Conservation (phyloP, 1,139 yeast species). For the Kodamaea sp. region DNA sequence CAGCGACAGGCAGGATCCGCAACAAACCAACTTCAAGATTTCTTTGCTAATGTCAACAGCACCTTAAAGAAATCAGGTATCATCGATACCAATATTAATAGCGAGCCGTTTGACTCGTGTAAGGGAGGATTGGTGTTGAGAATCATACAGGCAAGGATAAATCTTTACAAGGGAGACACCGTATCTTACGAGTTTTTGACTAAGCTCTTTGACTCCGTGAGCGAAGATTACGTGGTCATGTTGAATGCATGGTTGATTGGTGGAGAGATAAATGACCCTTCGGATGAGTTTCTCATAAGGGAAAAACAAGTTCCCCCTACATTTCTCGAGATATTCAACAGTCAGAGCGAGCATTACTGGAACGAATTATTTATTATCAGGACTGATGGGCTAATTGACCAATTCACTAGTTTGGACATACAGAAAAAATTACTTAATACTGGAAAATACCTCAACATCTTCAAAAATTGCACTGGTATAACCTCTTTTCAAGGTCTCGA, state of each 20-base stretch:
- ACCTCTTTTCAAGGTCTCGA: slow-evolving; percentile 33
- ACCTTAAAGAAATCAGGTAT: slow-evolving; percentile 45
- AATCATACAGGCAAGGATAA: slow-evolving; percentile 60
- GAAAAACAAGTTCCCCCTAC: slow-evolving; percentile 36
- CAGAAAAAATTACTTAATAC: slow-evolving; percentile 72
- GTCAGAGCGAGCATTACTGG: slow-evolving; percentile 80
- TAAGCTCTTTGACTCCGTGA: slow-evolving; percentile 56
- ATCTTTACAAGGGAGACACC: slow-evolving; percentile 66
- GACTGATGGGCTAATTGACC: slow-evolving; percentile 73
- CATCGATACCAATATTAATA: slow-evolving; percentile 52
- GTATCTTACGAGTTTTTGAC: slow-evolving; percentile 53
- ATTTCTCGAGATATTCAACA: slow-evolving; percentile 38
- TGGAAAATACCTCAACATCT: slow-evolving; percentile 81
- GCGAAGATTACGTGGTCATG: slow-evolving; percentile 66
- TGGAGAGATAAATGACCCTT: slow-evolving; percentile 78
- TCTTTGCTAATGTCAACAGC: slow-evolving; percentile 19
- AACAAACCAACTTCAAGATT: slow-evolving; percentile 13
- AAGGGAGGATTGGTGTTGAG: slow-evolving; percentile 71
- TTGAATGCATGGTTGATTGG: slow-evolving; percentile 74
- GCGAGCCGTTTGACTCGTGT: slow-evolving; percentile 54
- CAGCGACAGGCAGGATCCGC: slow-evolving; percentile 15
- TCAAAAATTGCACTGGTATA: slow-evolving; percentile 56
- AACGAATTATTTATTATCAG: slow-evolving; percentile 76
- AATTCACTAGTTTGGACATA: slow-evolving; percentile 54
- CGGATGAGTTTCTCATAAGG: slow-evolving; percentile 78